Evolutionary conservation across 2,329 filamentous ascomycete genomes (phyloP).

Genomic region (Elsinoe batatas): DNA sequence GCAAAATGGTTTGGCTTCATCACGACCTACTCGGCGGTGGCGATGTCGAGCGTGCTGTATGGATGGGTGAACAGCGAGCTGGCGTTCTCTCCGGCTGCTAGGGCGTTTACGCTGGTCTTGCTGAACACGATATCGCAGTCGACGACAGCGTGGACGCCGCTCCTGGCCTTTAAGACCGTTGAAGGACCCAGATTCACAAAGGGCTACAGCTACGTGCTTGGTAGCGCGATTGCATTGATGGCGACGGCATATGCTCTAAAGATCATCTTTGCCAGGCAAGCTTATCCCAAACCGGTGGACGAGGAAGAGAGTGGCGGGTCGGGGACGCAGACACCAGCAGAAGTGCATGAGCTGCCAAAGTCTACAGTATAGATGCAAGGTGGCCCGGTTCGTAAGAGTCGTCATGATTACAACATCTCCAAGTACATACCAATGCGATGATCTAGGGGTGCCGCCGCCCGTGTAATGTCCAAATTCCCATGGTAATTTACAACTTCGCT

Average conservation of each 20-base stretch:
- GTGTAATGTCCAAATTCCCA: neutral
- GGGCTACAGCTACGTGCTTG: conserved; percentile 31
- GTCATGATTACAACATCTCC: neutral
- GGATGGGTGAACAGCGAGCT: conserved; percentile 44
- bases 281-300: neutral
- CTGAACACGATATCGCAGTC: conserved; percentile 47
- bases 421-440: neutral
- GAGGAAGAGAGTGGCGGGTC: neutral
- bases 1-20: conserved; percentile 47
- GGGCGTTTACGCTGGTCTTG: conserved; percentile 42
- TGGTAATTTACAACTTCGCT: conserved; percentile 22
- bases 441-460: neutral
- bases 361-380: neutral
- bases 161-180: conserved; percentile 42
- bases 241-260: neutral
- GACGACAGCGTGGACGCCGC: conserved; percentile 47
- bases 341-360: neutral
- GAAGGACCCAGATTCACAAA: conserved; percentile 36
- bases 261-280: neutral
- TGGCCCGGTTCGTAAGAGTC: neutral
- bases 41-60: conserved; percentile 47
- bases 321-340: neutral
- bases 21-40: conserved; percentile 40
- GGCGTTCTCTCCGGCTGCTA: neutral
- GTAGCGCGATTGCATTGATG: neutral